phyloP scores from a whole-genome alignment of 306 rosid genomes.

The Potentilla sterilis region DNA sequence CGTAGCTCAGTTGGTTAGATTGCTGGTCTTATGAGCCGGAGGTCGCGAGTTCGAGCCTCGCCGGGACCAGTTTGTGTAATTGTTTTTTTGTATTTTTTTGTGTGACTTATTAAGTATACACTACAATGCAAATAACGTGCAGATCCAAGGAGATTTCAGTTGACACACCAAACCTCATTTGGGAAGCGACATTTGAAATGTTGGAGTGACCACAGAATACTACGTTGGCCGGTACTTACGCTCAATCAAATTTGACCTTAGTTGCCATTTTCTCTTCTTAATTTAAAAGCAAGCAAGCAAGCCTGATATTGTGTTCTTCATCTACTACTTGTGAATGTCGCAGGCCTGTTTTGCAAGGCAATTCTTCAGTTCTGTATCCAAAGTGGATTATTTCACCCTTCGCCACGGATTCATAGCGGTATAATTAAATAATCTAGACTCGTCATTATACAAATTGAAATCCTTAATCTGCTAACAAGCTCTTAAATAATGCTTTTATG shows the following conservation, averaged over 20 bases:
- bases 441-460: neutral
- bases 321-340: neutral
- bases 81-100: neutral
- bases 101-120: neutral
- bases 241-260: neutral
- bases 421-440: constrained; percentile 3
- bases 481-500: neutral
- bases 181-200: constrained; percentile 54
- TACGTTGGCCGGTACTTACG: constrained; percentile 44
- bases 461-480: neutral
- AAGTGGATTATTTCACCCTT: constrained; percentile 56
- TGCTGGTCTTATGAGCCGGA: constrained; percentile 24
- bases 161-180: constrained; percentile 57
- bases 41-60: constrained; percentile 14
- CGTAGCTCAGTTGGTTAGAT: constrained; percentile 18
- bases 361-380: constrained; percentile 46
- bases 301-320: neutral
- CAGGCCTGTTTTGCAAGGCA: constrained; percentile 52
- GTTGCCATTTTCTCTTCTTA: neutral
- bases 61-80: neutral
- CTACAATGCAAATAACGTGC: neutral
- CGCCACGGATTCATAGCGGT: constrained; percentile 66
- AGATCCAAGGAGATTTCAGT: constrained; percentile 61
- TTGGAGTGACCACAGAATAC: constrained; percentile 44
- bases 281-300: too few species aligned